phyloP scores from a whole-genome alignment of 2,329 filamentous ascomycete genomes.

The Hypoxylon sp. region DNA sequence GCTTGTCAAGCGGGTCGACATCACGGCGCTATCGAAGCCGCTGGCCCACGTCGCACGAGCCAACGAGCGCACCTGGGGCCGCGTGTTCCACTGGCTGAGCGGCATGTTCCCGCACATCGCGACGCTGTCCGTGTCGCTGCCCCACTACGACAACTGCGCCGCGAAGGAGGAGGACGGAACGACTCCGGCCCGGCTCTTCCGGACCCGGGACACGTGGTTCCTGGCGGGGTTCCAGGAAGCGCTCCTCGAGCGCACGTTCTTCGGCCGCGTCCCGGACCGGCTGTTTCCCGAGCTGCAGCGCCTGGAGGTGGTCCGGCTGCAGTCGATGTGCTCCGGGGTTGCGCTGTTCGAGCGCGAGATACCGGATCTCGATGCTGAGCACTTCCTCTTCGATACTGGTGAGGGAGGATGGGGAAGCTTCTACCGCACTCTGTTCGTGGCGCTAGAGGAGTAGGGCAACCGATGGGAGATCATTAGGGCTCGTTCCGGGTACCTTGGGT shows the following conservation, averaged over 20 bases:
- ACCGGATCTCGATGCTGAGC: not conserved
- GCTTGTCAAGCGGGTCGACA: not conserved
- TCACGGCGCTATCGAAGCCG: not conserved
- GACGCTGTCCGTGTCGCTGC: not conserved
- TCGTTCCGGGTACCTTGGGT: too few relatives aligned
- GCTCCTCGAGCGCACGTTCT: not conserved
- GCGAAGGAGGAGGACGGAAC: not conserved
- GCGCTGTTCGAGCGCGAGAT: not conserved
- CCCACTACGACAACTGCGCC: not conserved
- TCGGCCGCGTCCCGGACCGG: not conserved
- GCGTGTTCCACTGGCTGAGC: not conserved
- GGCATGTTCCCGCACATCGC: not conserved
- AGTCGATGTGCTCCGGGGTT: not conserved
- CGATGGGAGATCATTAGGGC: too few relatives aligned
- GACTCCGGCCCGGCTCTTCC: not conserved
- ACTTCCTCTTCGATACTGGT: not conserved
- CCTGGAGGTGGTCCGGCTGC: not conserved
- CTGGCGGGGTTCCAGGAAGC: not conserved
- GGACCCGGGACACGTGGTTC: not conserved
- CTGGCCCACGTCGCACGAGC: not conserved
- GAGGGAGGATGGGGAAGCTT: not conserved
- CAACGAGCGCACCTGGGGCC: not conserved
- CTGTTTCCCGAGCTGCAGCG: not conserved
- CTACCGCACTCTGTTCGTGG: not conserved
- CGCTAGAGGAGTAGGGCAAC: too few relatives aligned